A percentile compares a stretch with the other conserved stretches of the same genome.
These are phyloP conservation scores for Petunia axillaris DNA, from an alignment of 257 asterid genomes.

Conservation along the genomic window DNA sequence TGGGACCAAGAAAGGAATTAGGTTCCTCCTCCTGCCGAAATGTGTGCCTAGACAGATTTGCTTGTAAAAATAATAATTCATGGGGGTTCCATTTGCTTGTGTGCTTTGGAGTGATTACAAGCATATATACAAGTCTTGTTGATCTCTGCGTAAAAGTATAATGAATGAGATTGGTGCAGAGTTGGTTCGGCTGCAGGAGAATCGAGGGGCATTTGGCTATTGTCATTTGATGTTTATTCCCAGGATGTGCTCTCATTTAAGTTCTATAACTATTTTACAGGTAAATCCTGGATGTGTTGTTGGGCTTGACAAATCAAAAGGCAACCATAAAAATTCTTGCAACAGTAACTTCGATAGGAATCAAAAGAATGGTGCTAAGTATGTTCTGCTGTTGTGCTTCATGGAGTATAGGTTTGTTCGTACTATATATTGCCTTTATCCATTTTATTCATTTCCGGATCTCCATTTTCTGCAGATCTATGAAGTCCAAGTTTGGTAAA, in stretches of 20 bases:
- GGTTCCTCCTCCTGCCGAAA: too few species aligned
- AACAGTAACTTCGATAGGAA: constrained; percentile 53
- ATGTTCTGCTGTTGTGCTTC: constrained; percentile 49
- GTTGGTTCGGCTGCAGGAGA: neutral
- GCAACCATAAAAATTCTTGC: constrained; percentile 51
- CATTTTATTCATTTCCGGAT: constrained; percentile 30
- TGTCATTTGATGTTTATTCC: constrained; percentile 4
- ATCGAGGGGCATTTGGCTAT: neutral
- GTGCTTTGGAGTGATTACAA: too few species aligned
- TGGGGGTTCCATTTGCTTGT: too few species aligned
- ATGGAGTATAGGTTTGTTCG: neutral
- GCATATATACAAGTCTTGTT: neutral
- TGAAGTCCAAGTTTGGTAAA: constrained; percentile 46
- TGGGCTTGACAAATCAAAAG: constrained; percentile 43
- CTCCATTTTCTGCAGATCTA: constrained; percentile 46
- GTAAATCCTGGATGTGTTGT: constrained; percentile 43
- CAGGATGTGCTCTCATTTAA: constrained; percentile 20
- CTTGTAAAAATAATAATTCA: too few species aligned
- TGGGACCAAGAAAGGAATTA: too few species aligned
- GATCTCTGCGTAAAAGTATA: neutral
- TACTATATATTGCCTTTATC: constrained; percentile 15
- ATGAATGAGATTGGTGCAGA: neutral
- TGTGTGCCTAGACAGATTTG: too few species aligned
- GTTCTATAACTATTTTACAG: constrained; percentile 50
- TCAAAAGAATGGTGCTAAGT: constrained; percentile 44